Percentiles rank a stretch among this genome's conserved stretches.
These are phyloP conservation scores for Clitopilus passeckerianus DNA, from an alignment of 768 basidiomycete genomes.

Conservation along the genomic window DNA sequence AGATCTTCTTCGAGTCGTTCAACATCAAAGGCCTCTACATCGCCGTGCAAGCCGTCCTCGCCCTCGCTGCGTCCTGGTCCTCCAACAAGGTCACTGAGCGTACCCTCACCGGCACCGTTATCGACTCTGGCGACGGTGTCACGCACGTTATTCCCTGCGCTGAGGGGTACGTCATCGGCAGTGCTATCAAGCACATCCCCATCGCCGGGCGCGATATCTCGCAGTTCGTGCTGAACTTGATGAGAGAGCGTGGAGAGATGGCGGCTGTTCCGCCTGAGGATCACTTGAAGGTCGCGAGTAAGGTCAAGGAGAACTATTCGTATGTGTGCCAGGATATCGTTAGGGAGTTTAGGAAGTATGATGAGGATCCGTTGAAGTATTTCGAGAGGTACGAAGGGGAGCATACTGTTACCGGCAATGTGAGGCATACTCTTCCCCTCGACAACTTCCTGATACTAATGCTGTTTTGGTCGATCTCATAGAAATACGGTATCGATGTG, in stretches of 20 bases:
- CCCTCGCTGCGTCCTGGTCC: conserved; percentile 96
- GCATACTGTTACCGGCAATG: conserved; percentile 87
- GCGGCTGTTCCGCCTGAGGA: conserved; percentile 91
- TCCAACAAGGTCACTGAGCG: conserved; percentile 86
- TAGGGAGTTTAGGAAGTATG: conserved; percentile 97
- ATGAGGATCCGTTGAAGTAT: conserved; percentile 91
- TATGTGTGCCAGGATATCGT: conserved; percentile 99
- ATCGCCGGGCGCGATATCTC: conserved; percentile 98
- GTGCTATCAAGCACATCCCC: conserved; percentile 97
- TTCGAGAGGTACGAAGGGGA: conserved; percentile 94
- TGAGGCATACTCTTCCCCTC: conserved; percentile 26
- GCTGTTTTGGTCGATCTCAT: too few species aligned
- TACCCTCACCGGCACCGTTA: conserved; percentile 94
- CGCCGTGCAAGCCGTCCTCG: conserved; percentile 97
- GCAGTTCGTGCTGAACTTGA: conserved; percentile 91
- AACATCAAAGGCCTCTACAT: conserved; percentile 99
- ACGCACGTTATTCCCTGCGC: conserved; percentile 96
- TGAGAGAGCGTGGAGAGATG: conserved; percentile 95
- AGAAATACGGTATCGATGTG: conserved; percentile 94
- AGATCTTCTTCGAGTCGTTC: conserved; percentile 99
- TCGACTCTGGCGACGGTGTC: conserved; percentile 98
- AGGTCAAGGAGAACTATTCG: conserved; percentile 96
- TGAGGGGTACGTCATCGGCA: conserved; percentile 98
- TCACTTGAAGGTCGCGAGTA: conserved; percentile 84
- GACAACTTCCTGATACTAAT: not conserved